phyloP scores from a whole-genome alignment of 176 grass and related monocot genomes.

The Neostapfia colusana region DNA sequence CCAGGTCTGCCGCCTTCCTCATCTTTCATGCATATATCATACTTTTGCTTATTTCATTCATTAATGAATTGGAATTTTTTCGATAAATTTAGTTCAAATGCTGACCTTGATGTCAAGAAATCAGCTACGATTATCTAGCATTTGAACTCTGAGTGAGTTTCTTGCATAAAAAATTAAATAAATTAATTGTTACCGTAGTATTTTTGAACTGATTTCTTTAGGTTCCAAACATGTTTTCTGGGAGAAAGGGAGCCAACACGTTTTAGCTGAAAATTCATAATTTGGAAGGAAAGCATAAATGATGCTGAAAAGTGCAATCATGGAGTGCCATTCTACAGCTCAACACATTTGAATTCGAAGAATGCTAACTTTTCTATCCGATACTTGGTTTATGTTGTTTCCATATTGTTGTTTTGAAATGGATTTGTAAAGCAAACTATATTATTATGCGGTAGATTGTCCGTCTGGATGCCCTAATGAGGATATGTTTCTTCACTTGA shows the following conservation, averaged over 20 bases:
- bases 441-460: not conserved
- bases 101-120: slow-evolving; percentile 14
- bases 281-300: not conserved
- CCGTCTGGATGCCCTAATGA: not conserved
- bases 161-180: slow-evolving; percentile 7
- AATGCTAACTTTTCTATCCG: slow-evolving; percentile 11
- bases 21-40: not conserved
- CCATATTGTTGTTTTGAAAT: not conserved
- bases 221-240: not conserved
- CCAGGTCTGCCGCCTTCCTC: slow-evolving; percentile 55
- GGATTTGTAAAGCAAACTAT: not conserved
- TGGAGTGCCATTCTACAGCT: not conserved
- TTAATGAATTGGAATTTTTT: not conserved
- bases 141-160: slow-evolving; percentile 15
- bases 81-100: slow-evolving; percentile 5
- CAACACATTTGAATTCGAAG: not conserved
- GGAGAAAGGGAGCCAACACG: not conserved
- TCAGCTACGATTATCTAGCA: not conserved
- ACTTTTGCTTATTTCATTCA: not conserved
- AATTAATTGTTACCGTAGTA: not conserved
- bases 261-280: not conserved
- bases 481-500: not conserved
- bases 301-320: not conserved
- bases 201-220: no score
- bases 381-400: slow-evolving; percentile 2